Conservation (phyloP, 2,329 filamentous ascomycete genomes). For the Colletotrichum coccodes region DNA sequence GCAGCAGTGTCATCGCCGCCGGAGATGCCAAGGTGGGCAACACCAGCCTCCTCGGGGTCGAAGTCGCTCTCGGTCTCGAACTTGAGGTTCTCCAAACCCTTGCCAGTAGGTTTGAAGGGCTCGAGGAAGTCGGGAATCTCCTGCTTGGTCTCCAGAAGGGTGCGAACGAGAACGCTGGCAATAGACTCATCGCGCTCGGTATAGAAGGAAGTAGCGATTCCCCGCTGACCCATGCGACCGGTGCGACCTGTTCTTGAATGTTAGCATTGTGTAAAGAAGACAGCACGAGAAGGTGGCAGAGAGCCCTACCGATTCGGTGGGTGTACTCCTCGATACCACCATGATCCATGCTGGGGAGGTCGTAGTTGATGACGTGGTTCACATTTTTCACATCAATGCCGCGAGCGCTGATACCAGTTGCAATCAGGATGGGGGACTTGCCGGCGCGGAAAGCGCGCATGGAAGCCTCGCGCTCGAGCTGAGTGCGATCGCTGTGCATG, state of each 20-base stretch:
- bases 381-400: slow-evolving; percentile 91
- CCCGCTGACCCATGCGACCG: slow-evolving; percentile 89
- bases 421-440: slow-evolving; percentile 80
- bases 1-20: slow-evolving; percentile 32
- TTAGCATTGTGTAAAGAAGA: neutral
- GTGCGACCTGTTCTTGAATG: slow-evolving; percentile 74
- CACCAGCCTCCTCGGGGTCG: slow-evolving; percentile 48
- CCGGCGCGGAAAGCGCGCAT: slow-evolving; percentile 86
- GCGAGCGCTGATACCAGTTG: slow-evolving; percentile 87
- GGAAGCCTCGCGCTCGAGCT: slow-evolving; percentile 91
- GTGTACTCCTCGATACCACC: slow-evolving; percentile 95
- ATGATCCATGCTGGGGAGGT: slow-evolving; percentile 77
- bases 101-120: slow-evolving; percentile 65
- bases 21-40: slow-evolving; percentile 36
- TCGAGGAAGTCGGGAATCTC: slow-evolving; percentile 84
- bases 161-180: slow-evolving; percentile 79
- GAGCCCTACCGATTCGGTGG: slow-evolving; percentile 84
- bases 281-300: neutral
- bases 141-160: slow-evolving; percentile 83
- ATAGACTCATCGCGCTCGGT: slow-evolving; percentile 80
- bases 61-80: slow-evolving; percentile 67
- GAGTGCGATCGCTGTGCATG: slow-evolving; percentile 88
- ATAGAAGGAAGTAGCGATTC: slow-evolving; percentile 90
- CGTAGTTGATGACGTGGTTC: slow-evolving; percentile 93
- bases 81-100: slow-evolving; percentile 53